Evolutionary conservation across 345 rosid species (phyloP), one percentile per base, ranked within the genome.

Genomic region (Salix exigua): DNA sequence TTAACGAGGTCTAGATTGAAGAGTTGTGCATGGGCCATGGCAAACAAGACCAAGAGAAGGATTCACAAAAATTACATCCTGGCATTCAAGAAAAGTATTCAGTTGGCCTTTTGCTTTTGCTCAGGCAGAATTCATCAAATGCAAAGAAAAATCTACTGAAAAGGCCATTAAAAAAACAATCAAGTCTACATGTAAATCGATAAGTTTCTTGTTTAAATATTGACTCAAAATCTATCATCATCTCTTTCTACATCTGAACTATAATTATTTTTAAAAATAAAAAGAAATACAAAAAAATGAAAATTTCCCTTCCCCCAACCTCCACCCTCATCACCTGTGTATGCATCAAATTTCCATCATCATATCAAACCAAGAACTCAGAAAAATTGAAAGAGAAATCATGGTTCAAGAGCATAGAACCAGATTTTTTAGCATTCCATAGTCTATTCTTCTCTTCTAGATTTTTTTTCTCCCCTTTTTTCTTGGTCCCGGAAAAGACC

Each of bases 171-270:
- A 3, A 23, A 33, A n/a, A 58, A 10, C 63, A n/a, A 55, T n/a
- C 12, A 55, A n/a, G n/a, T n/a, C 0, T 11, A n/a, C 8, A 11
- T 58, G 25, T 23, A 10, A 58, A 58, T 55, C 1, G 1, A 55
- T 58, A 55, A 16, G 23, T 60, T 19, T 35, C 3, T 18, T 17
- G 37, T 21, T 21, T 40, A 40, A 73, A 60, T 23, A n/a, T 38
- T 61, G 14, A 30, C 13, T 44, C 31, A 7, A 70, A 70, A 71
- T 71, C 74, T 71, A 71, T 18, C 31, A 71, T 53, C 30, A 53
- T 65, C 70, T 60, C 21, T 25, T 46, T 50, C n/a, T 44, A 48
- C 61, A 74, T 63, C 62, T 48, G 51, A 65, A 66, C 44, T 44
- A 64, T 30, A 21, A 30, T 8, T 44, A 31, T 64, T 30, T 6